Base-by-base conservation (phyloP, 495 filamentous ascomycete species). In the Trichodelitschia bisporula region DNA sequence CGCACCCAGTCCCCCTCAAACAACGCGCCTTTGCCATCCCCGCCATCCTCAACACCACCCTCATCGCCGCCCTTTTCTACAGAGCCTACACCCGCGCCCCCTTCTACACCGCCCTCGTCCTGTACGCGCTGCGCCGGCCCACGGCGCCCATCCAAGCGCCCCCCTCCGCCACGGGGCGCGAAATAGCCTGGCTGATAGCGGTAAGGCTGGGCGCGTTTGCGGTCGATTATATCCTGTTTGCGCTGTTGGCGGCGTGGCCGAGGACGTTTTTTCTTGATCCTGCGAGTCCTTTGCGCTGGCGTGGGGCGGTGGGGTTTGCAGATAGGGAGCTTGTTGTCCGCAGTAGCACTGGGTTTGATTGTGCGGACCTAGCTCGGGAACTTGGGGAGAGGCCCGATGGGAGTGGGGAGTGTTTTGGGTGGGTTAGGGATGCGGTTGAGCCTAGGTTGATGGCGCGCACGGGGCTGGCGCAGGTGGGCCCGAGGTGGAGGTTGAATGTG, bases 171-270 rank as follows among this genome's bases (percentile, higher is more conserved):
- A n/a, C n/a, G n/a, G n/a, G 59, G 51, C 30, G 46, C 2, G 50
- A 64, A 27, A 47, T 72, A n/a, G 28, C 46, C 0, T 37, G 40
- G 13, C 50, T 68, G 30, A 47, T 74, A 5, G 36, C 57, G 10
- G 42, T 52, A 9, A 64, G 80, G 16, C 56, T 57, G 1, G 40
- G 56, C 28, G 64, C 59, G 13, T 67, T 91, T 40, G 36, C 69
- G 18, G 36, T 76, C 19, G 80, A 91, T 46, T 77, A 75, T 43
- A 25, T 73, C 35, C 59, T 86, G 9, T 51, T 65, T 26, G 49
- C 65, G 4, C 64, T 80, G 31, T 58, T 86, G 31, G 62, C 65
- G 40, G 57, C 68, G 28, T 89, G 79, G 79, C 79, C 78, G 1
- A 43, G 62, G 35, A 64, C 66, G 18, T 90, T 91, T 51, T 56